Percentiles rank a stretch among this genome's conserved stretches.
Conservation (phyloP, 306 rosid species). For the Vigna trinervia region DNA sequence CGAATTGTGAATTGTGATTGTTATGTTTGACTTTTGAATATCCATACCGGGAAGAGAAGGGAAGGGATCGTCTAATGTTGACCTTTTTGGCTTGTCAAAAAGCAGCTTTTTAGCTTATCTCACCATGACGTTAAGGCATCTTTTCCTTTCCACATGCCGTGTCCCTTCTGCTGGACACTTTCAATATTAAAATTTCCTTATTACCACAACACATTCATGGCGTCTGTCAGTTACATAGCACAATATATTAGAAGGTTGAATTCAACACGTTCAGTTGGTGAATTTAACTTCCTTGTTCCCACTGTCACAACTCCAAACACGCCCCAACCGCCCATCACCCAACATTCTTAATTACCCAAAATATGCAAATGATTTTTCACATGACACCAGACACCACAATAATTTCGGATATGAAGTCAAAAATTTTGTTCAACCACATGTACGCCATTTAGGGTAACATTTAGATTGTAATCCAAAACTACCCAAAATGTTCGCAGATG, state of each 20-base stretch:
- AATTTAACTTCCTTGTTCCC: neutral
- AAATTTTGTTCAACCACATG: constrained; percentile 36
- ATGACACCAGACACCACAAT: neutral
- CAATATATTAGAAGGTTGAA: neutral
- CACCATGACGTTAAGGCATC: neutral
- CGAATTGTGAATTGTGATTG: neutral
- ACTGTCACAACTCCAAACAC: neutral
- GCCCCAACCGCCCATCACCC: constrained; percentile 7
- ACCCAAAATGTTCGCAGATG: neutral
- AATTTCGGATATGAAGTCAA: constrained; percentile 5
- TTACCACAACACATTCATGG: no score
- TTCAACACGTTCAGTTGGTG: constrained; percentile 26
- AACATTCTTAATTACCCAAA: neutral
- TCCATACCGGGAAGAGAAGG: neutral
- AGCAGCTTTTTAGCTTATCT: neutral
- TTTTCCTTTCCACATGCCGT: neutral
- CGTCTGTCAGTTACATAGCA: neutral
- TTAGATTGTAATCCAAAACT: neutral
- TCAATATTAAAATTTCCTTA: no score
- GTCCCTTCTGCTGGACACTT: neutral
- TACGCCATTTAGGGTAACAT: constrained; percentile 1
- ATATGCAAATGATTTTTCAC: neutral
- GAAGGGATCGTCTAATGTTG: neutral
- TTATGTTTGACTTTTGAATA: constrained; percentile 38
- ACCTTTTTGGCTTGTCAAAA: constrained; percentile 1